Evolutionary conservation across 345 rosid species (phyloP).

Genomic region (Eucalyptus curtisii): DNA sequence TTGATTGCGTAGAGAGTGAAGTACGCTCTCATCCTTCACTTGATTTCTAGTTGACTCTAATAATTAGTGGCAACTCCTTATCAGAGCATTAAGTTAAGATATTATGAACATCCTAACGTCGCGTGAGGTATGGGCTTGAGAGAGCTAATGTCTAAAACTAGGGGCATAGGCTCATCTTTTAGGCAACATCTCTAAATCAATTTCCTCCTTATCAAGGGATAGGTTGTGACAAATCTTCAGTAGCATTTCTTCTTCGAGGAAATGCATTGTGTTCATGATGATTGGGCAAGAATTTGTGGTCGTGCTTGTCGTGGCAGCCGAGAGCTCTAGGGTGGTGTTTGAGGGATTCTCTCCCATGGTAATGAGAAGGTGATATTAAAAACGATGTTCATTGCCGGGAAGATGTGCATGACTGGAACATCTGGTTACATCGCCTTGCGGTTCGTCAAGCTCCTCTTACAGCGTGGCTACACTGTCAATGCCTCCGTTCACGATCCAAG

Average conservation of each 20-base stretch:
- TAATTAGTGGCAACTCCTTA: too few relatives aligned
- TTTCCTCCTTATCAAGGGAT: too few relatives aligned
- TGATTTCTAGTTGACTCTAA: too few relatives aligned
- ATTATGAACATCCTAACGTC: too few relatives aligned
- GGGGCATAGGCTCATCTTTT: too few relatives aligned
- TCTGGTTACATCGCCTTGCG: conserved; percentile 79
- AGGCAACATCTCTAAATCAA: too few relatives aligned
- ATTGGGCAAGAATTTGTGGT: neutral
- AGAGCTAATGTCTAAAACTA: too few relatives aligned
- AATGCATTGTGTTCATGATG: conserved; percentile 1
- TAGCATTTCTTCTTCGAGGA: neutral
- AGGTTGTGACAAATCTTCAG: too few relatives aligned
- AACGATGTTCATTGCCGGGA: conserved; percentile 15
- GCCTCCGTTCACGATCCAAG: conserved; percentile 83
- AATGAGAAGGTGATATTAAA: neutral
- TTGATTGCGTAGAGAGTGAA: accelerated
- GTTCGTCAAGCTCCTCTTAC: conserved; percentile 74
- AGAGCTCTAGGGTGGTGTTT: neutral
- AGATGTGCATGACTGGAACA: conserved; percentile 77
- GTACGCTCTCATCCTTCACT: accelerated
- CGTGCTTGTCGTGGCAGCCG: neutral
- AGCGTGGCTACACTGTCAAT: conserved; percentile 58
- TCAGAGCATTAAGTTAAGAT: accelerated
- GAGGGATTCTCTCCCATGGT: neutral
- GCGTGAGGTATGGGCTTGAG: too few relatives aligned